Base-by-base conservation (phyloP, 495 filamentous ascomycete species). In the Neurospora sp. region DNA sequence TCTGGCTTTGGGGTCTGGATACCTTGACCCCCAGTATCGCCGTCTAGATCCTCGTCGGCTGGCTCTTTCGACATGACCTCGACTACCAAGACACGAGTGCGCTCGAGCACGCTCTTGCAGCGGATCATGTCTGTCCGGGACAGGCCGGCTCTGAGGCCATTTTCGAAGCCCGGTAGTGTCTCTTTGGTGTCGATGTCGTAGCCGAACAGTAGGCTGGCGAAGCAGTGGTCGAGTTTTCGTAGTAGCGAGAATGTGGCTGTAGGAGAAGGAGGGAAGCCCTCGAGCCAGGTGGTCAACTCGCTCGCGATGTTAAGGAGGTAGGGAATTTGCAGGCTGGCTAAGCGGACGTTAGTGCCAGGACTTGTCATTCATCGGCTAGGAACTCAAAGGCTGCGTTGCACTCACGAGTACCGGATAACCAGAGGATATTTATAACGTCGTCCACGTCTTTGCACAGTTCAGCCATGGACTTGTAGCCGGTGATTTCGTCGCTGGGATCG, bases 381-480 rank as follows among this genome's bases (percentile, higher is more conserved):
- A 27, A 27, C 27, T 27, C 27, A 27, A 27, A 27, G 27, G 27
- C 27, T 27, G 27, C 27, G 27, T 37, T 37, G 22, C 39, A 76
- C 93, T 74, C 85, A 96, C 93, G 93, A 10, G 93, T 96, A 3
- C 92, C 92, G 53, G 88, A 91, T 35, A 91, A 84, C 94, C 94
- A 97, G 9, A 97, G 80, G 12, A 94, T 87, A 81, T 95, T 90
- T 18, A 95, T 82, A 18, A 95, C 73, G 8, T 81, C 83, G 48
- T 93, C 91, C 1, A 97, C 79, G 78, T 96, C 93, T 68, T 83
- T 86, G 16, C 86, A 91, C 7, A 92, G 83, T 71, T 95, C 90
- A 18, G 79, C 83, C 79, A 96, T 91, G 73, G 80, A 88, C 69
- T 85, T 85, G 79, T 96, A 97, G 0, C 91, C 91, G 20, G 83